phyloP scores from a whole-genome alignment of 345 rosid genomes.

The Hypericum androsaemum region DNA sequence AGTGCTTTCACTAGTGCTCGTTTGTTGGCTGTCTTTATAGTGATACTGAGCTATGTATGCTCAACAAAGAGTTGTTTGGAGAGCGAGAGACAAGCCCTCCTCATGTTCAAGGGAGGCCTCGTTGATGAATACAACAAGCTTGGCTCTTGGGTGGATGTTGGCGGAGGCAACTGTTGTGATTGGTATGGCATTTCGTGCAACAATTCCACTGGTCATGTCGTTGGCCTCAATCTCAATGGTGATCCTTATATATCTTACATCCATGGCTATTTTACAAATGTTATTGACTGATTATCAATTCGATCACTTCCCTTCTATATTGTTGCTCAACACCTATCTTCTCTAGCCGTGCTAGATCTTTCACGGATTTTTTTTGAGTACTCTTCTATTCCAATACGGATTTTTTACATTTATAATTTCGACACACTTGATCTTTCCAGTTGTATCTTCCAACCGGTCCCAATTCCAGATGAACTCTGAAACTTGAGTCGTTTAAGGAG shows the following conservation, averaged over 20 bases:
- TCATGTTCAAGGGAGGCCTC: no score
- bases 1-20: no score
- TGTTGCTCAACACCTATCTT: slow-evolving; percentile 2
- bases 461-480: not conserved
- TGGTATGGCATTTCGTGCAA: not conserved
- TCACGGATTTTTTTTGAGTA: not conserved
- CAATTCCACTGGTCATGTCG: slow-evolving; percentile 1
- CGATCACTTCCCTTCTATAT: not conserved
- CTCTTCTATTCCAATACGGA: no score
- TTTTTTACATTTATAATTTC: slow-evolving; percentile 10
- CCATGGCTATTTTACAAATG: no score
- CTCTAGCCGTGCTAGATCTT: slow-evolving; percentile 18
- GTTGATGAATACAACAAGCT: no score
- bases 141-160: no score
- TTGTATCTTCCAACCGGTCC: not conserved
- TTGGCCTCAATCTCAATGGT: no score
- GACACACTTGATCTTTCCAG: slow-evolving; percentile 11
- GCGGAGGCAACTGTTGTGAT: not conserved
- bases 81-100: no score
- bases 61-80: no score
- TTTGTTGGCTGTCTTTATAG: no score
- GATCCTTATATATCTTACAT: no score
- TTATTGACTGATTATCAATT: not conserved
- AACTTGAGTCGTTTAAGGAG: not conserved
- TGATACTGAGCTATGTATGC: no score